These are phyloP conservation scores for Ophiostoma quercus DNA, from an alignment of 2,329 filamentous ascomycete species.

Conservation along the genomic window DNA sequence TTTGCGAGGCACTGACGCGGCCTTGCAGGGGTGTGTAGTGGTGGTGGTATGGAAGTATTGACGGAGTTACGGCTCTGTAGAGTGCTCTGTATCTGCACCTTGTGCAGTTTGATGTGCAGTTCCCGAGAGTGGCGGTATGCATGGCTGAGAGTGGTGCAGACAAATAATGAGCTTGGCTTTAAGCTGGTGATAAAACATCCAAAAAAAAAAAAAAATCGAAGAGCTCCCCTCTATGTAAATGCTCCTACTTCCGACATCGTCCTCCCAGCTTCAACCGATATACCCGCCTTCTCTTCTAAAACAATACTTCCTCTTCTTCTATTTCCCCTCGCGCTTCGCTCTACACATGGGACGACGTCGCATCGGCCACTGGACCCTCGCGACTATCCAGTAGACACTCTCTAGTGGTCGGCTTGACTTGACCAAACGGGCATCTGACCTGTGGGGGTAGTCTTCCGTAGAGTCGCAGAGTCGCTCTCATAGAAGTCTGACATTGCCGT, in stretches of 20 bases:
- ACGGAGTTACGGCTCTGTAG: background rate
- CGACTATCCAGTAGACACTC: too few relatives aligned
- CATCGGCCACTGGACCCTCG: background rate
- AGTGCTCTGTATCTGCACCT: background rate
- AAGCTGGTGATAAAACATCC: too few relatives aligned
- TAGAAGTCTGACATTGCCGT: too few relatives aligned
- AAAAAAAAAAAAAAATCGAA: too few relatives aligned
- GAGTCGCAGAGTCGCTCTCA: too few relatives aligned
- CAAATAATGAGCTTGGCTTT: too few relatives aligned
- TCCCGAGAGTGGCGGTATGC: too few relatives aligned
- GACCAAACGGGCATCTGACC: background rate
- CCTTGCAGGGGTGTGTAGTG: slow-evolving; percentile 9
- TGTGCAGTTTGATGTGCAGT: too few relatives aligned
- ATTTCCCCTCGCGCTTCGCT: slow-evolving; percentile 8
- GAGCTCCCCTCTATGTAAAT: too few relatives aligned
- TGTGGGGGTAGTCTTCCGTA: background rate
- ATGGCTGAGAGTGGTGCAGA: too few relatives aligned
- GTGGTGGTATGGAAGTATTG: background rate
- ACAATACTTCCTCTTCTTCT: background rate
- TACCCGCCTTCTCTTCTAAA: background rate
- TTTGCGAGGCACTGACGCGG: slow-evolving; percentile 11
- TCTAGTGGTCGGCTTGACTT: background rate
- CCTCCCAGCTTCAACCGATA: background rate
- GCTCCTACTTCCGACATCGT: too few relatives aligned
- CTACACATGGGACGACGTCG: background rate